These are phyloP conservation scores for Hygrocybe punicea DNA, from an alignment of 768 basidiomycete genomes.

Conservation along the genomic window DNA sequence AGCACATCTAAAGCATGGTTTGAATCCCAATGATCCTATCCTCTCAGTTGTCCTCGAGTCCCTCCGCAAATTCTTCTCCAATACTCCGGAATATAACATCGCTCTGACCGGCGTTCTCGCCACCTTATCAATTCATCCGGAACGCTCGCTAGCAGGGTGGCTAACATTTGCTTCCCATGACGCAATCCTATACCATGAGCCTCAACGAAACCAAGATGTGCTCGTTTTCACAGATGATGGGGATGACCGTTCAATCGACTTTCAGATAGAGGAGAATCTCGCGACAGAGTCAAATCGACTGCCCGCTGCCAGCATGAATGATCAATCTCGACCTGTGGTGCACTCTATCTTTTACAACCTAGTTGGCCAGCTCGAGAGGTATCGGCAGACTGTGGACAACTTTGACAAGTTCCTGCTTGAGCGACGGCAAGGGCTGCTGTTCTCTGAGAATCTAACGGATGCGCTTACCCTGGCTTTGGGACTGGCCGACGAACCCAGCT, in stretches of 20 bases:
- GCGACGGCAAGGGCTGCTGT: constrained; percentile 83
- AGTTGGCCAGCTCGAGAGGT: constrained; percentile 75
- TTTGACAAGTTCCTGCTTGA: constrained; percentile 86
- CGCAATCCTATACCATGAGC: constrained; percentile 14
- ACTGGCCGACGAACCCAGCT: constrained; percentile 45
- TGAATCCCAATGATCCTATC: constrained; percentile 76
- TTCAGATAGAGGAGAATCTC: constrained; percentile 62
- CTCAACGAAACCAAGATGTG: constrained; percentile 12
- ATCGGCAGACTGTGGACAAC: constrained; percentile 66
- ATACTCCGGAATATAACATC: constrained; percentile 83
- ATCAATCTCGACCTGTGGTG: constrained; percentile 70
- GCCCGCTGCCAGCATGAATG: constrained; percentile 68
- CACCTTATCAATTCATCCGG: constrained; percentile 77
- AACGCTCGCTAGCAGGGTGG: constrained; percentile 87
- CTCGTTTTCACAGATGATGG: constrained; percentile 42
- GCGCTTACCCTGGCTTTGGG: constrained; percentile 76
- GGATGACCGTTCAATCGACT: constrained; percentile 82
- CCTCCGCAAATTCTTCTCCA: constrained; percentile 76
- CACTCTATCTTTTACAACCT: constrained; percentile 79
- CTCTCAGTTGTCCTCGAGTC: constrained; percentile 67
- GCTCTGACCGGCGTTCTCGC: constrained; percentile 81
- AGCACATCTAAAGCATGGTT: constrained; percentile 60
- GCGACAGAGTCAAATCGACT: constrained; percentile 53
- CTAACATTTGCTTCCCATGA: constrained; percentile 67
- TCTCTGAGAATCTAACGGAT: constrained; percentile 89